Percentiles rank a stretch among this genome's conserved stretches.
Evolutionary conservation across 305 asterid genomes (phyloP).

Genomic region (Solanum hybrid): DNA sequence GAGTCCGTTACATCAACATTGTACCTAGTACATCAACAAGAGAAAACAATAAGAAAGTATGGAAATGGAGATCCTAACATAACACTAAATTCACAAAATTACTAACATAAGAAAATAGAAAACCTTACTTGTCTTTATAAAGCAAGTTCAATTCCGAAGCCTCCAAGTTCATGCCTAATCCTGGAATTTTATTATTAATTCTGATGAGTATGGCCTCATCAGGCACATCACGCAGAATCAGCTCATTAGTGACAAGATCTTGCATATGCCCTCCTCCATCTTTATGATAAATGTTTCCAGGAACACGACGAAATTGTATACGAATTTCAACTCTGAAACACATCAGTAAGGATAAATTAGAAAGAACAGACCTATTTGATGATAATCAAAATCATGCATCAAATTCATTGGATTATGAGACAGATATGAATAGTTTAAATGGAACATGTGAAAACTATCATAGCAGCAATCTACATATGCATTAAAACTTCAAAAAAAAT

Average conservation of each 20-base stretch:
- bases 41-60: background rate
- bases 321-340: constrained; percentile 43
- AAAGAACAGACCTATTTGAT: background rate
- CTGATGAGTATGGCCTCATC: constrained; percentile 38
- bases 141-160: constrained; percentile 44
- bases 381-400: background rate
- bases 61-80: background rate
- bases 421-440: background rate
- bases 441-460: background rate
- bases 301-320: constrained; percentile 38
- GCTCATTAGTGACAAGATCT: constrained; percentile 32
- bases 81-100: background rate
- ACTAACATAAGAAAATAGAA: background rate
- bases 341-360: background rate
- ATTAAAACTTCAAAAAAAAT: background rate
- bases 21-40: constrained; percentile 25
- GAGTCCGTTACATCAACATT: constrained; percentile 32
- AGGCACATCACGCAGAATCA: constrained; percentile 36
- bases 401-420: background rate
- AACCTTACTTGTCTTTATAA: constrained; percentile 41
- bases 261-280: constrained; percentile 10
- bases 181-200: constrained; percentile 43
- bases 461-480: background rate
- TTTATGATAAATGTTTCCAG: constrained; percentile 32
- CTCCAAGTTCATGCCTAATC: constrained; percentile 40